A percentile compares a stretch with the other conserved stretches of the same genome.
Evolutionary conservation across 2,329 filamentous ascomycete species (phyloP).

Genomic region (Hymenoscyphus albidus): DNA sequence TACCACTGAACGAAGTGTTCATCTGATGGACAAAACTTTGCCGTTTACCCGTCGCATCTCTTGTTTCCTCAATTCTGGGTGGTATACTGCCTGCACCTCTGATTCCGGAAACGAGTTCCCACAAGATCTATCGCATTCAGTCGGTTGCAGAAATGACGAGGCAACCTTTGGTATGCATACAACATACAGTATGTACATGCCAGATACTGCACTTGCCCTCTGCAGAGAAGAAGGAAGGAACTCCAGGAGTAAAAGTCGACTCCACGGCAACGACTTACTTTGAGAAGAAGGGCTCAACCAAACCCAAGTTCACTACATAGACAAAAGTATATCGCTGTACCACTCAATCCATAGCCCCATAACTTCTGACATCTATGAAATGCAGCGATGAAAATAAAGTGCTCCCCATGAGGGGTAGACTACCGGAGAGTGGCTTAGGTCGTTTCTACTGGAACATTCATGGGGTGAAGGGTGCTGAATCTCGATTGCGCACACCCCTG

Average conservation of each 20-base stretch:
- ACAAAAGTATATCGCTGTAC: no score
- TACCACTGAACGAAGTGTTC: not conserved
- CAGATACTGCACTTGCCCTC: not conserved
- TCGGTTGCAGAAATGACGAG: not conserved
- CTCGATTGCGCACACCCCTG: not conserved
- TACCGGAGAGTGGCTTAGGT: not conserved
- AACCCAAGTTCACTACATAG: no score
- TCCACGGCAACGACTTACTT: no score
- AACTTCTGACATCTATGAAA: no score
- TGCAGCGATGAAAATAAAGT: not conserved
- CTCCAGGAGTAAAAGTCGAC: no score
- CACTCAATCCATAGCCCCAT: no score
- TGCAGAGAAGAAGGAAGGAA: not conserved
- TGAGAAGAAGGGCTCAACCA: no score
- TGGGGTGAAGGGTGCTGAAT: not conserved
- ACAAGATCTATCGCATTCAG: not conserved
- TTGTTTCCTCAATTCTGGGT: not conserved
- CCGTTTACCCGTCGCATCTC: not conserved
- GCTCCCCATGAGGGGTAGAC: not conserved
- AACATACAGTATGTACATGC: no score
- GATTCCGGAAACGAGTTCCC: not conserved
- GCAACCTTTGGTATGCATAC: not conserved
- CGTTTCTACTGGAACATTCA: not conserved
- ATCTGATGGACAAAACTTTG: not conserved
- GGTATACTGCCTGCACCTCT: not conserved